Base-by-base conservation (phyloP, 805 yeast species). In the Candida hungchunana region DNA sequence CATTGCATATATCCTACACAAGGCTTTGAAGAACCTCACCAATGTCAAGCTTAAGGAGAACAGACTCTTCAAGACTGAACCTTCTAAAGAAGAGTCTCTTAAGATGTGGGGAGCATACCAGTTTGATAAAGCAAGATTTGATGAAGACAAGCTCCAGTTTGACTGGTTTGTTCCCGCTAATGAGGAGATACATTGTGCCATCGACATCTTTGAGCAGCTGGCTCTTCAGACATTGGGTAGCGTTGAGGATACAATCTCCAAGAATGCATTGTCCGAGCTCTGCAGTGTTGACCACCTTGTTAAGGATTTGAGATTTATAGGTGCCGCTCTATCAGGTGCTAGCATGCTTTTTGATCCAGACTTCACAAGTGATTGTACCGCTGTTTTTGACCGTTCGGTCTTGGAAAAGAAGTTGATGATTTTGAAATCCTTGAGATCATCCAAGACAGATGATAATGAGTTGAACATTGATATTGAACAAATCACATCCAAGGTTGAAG, bases 71-170 rank as follows among this genome's bases (percentile, higher is more conserved):
- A 67, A 75, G 31, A 73, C 77, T 26, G 67, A 52, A 16, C 53
- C 53, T 8, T 69, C 70, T 45, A 42, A 34, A 0, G 37, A 56
- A 5, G 42, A 50, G 6, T 37, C 42, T 15, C 77, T 69, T 32
- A 67, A 67, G 16, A 71, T 79, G 40, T 84, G 94, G 94, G 94
- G 94, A 30, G 87, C 77, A 0, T 69, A 74, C 39, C 87, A 81
- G 46, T 75, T 79, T 47, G 74, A 71, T 42, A 59, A 66, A 0
- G 49, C 58, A 14, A 65, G 85, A 43, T 76, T 79, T 35, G 53
- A 66, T 1, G 37, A 50, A 10, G 71, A 70, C 11, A 71, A 73
- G 42, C 55, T 83, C 22, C 50, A 66, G 1, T 78, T 87, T 45
- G 62, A 68, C 1, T 90, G 98, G 98, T 86, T 79, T 49, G 55